Evolutionary conservation across 2,329 filamentous ascomycete genomes (phyloP).

Genomic region (Talaromyces funiculosus): DNA sequence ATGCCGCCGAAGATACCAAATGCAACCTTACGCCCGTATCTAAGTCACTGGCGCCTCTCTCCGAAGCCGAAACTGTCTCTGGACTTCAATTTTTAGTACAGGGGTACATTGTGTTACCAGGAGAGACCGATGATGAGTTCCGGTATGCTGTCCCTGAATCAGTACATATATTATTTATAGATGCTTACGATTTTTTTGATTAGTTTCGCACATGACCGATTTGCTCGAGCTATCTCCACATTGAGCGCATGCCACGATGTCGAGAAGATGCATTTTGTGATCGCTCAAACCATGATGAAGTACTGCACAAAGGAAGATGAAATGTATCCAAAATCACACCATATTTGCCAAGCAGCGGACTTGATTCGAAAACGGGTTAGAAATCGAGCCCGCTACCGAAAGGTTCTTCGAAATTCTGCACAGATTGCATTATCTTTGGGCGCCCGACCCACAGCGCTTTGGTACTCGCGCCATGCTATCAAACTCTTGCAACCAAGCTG

Average conservation of each 20-base stretch:
- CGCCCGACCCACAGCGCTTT: conserved; percentile 72
- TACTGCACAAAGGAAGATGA: conserved; percentile 59
- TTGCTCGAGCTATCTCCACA: conserved; percentile 66
- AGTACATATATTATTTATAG: not conserved
- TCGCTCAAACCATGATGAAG: conserved; percentile 74
- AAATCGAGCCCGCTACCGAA: conserved; percentile 61
- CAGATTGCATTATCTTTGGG: conserved; percentile 74
- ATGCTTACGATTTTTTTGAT: not conserved
- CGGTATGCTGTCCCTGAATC: conserved; percentile 26
- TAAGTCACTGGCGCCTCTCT: conserved; percentile 47
- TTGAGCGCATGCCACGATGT: conserved; percentile 62
- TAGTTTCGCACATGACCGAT: conserved; percentile 81
- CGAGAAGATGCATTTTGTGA: conserved; percentile 83
- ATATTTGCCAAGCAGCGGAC: conserved; percentile 71
- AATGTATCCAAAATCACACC: conserved; percentile 69
- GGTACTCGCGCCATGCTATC: conserved; percentile 73
- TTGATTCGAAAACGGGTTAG: conserved; percentile 64
- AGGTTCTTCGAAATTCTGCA: conserved; percentile 72
- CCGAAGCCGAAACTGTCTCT: conserved; percentile 59
- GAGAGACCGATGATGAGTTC: conserved; percentile 80
- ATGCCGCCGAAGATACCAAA: conserved; percentile 36
- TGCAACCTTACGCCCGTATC: not conserved
- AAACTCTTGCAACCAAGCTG: conserved; percentile 71
- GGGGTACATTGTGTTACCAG: conserved; percentile 72
- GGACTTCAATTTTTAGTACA: conserved; percentile 79